A percentile compares a stretch with the other conserved stretches of the same genome.
phyloP scores from a whole-genome alignment of 2,329 filamentous ascomycete genomes.

The Simplicillium sp. region DNA sequence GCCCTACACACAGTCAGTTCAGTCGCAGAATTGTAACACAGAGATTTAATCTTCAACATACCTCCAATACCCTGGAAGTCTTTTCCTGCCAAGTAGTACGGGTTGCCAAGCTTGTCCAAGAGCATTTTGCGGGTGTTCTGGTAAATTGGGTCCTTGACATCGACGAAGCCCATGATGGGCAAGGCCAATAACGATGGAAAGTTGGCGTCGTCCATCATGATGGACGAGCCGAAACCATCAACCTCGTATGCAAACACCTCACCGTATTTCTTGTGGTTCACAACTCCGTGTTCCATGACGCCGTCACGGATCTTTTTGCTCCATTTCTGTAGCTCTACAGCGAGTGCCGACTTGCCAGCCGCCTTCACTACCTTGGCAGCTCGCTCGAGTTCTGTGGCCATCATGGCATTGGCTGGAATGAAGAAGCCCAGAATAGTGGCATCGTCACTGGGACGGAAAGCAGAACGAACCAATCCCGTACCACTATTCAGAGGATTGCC shows the following conservation, averaged over 20 bases:
- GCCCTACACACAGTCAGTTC: conserved; percentile 24
- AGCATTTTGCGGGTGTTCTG: conserved; percentile 78
- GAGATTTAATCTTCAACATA: conserved; percentile 20
- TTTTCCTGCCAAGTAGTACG: conserved; percentile 72
- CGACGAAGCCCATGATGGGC: conserved; percentile 68
- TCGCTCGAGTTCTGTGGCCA: conserved; percentile 77
- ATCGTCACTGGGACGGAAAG: conserved; percentile 92
- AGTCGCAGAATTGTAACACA: no score
- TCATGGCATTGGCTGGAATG: conserved; percentile 94
- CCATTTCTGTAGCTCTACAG: conserved; percentile 47
- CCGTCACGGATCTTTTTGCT: conserved; percentile 60
- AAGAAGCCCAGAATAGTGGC: conserved; percentile 90
- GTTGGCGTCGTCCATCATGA: conserved; percentile 87
- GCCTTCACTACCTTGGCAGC: conserved; percentile 60
- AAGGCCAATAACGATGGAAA: conserved; percentile 72
- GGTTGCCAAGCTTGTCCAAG: conserved; percentile 66
- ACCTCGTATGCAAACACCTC: conserved; percentile 81
- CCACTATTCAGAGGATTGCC: conserved; percentile 85
- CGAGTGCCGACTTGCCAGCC: conserved; percentile 43
- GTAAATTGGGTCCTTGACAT: conserved; percentile 59
- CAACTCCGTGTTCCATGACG: conserved; percentile 76
- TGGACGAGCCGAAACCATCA: conserved; percentile 73
- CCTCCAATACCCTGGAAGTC: conserved; percentile 86
- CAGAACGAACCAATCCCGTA: conserved; percentile 80
- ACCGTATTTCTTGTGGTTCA: conserved; percentile 65